These are phyloP conservation scores for Zygoascus ofunaensis DNA, from an alignment of 805 yeast species.

Conservation along the genomic window DNA sequence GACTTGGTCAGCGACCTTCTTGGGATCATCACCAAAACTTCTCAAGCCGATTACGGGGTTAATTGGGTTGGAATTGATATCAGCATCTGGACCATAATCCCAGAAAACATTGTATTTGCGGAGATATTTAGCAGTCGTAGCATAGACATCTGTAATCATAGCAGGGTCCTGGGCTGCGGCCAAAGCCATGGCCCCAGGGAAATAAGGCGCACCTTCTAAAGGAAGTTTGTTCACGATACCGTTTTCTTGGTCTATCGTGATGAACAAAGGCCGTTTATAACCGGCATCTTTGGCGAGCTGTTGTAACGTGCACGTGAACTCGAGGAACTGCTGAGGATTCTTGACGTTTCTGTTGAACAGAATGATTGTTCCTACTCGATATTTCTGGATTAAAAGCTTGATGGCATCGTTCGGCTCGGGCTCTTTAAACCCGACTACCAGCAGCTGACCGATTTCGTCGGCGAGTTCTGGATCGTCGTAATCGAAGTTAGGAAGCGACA, in stretches of 20 bases:
- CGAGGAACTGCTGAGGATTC: conserved; percentile 40
- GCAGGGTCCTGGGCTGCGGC: conserved; percentile 44
- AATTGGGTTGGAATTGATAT: conserved; percentile 44
- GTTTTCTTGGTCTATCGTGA: conserved; percentile 53
- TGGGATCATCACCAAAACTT: conserved; percentile 47
- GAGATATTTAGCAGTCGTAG: conserved; percentile 44
- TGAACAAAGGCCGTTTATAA: conserved; percentile 42
- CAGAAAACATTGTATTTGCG: conserved; percentile 43
- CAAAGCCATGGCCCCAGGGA: conserved; percentile 56
- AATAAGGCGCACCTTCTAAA: conserved; percentile 29
- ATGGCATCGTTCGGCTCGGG: conserved; percentile 44
- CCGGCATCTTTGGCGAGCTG: conserved; percentile 40
- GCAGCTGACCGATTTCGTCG: conserved; percentile 22
- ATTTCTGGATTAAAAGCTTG: conserved; percentile 38
- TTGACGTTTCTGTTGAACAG: conserved; percentile 37
- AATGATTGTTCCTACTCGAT: conserved; percentile 42
- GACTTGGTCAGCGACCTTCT: conserved; percentile 44
- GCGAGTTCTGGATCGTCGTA: neutral
- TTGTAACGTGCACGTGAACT: conserved; percentile 42
- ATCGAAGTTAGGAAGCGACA: too few relatives aligned
- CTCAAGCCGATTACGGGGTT: conserved; percentile 51
- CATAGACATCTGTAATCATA: conserved; percentile 39
- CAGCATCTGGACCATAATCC: conserved; percentile 50
- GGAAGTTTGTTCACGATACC: conserved; percentile 39
- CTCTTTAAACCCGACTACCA: conserved; percentile 52